Evolutionary conservation across 1,284 basidiomycete species (phyloP), one percentile per base, ranked within the genome.

Genomic region (Ustilago shanxiensis): DNA sequence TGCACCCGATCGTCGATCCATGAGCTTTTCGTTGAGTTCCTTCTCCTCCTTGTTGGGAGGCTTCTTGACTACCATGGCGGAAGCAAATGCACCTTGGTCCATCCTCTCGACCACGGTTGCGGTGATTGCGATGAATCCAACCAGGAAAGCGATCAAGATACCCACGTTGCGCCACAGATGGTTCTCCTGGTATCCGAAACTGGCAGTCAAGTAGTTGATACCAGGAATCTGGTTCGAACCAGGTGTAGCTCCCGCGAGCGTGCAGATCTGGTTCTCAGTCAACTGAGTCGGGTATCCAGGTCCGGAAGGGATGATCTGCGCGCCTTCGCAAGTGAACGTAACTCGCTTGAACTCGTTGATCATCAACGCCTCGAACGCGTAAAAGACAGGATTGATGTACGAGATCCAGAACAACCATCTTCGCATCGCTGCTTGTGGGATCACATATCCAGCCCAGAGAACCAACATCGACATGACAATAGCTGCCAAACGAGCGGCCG

Each of bases 361-460:
- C 77, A 83, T 77, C 58, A 90, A 88, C 1, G 90, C 92, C 76
- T 92, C 90, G 89, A 93, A 95, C 0, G 91, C 92, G 87, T 94
- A 95, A 16, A 90, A 87, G 47, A 93, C 84, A 7, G 85, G 85
- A 56, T 79, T 80, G 60, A 78, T 35, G 58, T 79, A 79, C 24
- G 65, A 66, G 61, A 81, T 73, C 93, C 93, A 95, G 88, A 93
- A 93, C 18, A 95, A 85, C 93, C 93, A 95, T 58, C 92, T 88
- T 85, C 93, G 92, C 93, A 95, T 94, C 66, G 89, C 88, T 4
- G 63, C 65, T 37, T 73, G 78, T 1, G 80, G 82, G 26, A 82
- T 75, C 16, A 80, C 82, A 52, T 79, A 83, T 11, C 81, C 80
- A 5, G 80, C 75, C 66, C 70, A 82, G 13, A 81, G 66, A 4